Conservation (phyloP, 441 rosid species). For the Cnidoscolus chayamansa region DNA sequence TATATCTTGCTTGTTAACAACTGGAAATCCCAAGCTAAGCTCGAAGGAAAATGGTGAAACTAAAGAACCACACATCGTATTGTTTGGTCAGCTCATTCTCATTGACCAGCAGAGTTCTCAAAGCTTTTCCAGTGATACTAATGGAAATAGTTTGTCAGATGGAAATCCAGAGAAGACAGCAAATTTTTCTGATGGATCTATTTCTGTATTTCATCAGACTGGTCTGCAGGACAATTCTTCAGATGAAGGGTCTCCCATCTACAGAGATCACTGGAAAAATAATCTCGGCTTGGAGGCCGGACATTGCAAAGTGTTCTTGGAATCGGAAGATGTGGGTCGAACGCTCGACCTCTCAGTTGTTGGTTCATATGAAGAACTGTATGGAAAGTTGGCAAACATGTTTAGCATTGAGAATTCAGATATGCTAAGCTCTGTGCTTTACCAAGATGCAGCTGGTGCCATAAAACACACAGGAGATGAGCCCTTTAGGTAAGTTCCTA, state of each 20-base stretch:
- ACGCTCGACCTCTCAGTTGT: conserved; percentile 67
- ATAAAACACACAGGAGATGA: conserved; percentile 62
- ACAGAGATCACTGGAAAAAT: conserved; percentile 38
- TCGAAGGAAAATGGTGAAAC: conserved; percentile 40
- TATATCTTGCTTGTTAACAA: conserved; percentile 55
- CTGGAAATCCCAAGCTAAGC: conserved; percentile 40
- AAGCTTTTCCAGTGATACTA: conserved; percentile 56
- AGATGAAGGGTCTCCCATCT: conserved; percentile 56
- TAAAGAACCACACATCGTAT: conserved; percentile 57
- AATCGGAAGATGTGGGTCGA: conserved; percentile 80
- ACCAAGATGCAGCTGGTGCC: conserved; percentile 53
- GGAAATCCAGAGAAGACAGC: conserved; percentile 42
- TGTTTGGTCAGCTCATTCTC: conserved; percentile 83
- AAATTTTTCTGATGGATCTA: conserved; percentile 49
- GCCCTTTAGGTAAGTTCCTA: conserved; percentile 67
- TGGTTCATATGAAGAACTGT: conserved; percentile 71
- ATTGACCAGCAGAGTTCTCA: conserved; percentile 57
- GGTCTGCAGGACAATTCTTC: conserved; percentile 42
- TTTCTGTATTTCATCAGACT: conserved; percentile 46
- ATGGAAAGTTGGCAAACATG: conserved; percentile 58
- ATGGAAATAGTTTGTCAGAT: conserved; percentile 42
- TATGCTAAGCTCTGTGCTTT: conserved; percentile 60
- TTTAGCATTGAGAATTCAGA: conserved; percentile 61
- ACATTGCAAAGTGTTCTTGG: conserved; percentile 86
- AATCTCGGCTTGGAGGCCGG: conserved; percentile 49